These are phyloP conservation scores for Theobroma cacao DNA, from an alignment of 345 rosid species.

Conservation along the genomic window DNA sequence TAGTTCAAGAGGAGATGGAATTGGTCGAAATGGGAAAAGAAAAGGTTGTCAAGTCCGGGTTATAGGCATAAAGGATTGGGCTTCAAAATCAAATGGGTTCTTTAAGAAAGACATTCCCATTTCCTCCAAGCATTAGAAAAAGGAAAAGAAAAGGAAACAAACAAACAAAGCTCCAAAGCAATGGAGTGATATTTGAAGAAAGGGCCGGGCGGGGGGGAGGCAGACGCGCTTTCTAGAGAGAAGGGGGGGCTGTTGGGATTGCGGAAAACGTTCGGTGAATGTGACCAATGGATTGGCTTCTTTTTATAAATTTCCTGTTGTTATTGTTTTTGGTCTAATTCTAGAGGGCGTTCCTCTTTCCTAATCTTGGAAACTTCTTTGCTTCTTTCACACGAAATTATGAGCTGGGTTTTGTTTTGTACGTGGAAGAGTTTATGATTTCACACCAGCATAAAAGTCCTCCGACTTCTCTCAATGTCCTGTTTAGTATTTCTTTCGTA, in stretches of 20 bases:
- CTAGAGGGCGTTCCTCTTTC: background rate
- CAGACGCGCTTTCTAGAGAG: constrained; percentile 10
- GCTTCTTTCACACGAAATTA: constrained; percentile 20
- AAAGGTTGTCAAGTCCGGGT: background rate
- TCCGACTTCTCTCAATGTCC: no score
- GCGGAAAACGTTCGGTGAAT: background rate
- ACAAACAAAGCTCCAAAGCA: no score
- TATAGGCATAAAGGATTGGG: background rate
- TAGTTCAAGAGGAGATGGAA: background rate
- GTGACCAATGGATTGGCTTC: background rate
- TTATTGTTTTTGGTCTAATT: background rate
- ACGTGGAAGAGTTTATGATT: constrained; percentile 12
- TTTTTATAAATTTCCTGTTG: background rate
- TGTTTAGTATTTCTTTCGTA: no score
- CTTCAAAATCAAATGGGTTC: background rate
- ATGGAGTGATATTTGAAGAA: background rate
- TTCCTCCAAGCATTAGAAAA: background rate
- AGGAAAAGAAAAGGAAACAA: background rate
- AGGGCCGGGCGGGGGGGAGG: background rate
- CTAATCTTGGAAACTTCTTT: constrained; percentile 11
- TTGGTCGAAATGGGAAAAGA: background rate
- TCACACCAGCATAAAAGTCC: no score
- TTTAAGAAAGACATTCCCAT: background rate
- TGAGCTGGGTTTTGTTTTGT: background rate
- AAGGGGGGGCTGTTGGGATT: background rate